These are phyloP conservation scores for Puya raimondii DNA, from an alignment of 176 grass and related monocot species.

Conservation along the genomic window DNA sequence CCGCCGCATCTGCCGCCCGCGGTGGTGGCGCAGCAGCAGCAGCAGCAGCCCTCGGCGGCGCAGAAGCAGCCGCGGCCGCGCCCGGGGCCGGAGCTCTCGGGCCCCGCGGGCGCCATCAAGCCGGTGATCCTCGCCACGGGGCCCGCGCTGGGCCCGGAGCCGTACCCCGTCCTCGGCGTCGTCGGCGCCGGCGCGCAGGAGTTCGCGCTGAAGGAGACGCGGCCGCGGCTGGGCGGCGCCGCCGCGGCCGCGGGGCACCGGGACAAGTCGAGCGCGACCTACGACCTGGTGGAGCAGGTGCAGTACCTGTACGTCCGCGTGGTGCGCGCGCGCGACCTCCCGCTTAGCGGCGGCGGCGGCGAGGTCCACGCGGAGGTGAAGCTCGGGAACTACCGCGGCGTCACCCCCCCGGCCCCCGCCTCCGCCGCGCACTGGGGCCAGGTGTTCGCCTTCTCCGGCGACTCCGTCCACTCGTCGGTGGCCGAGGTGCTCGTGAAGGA, in stretches of 20 bases:
- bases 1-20: conserved; percentile 20
- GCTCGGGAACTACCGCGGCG: conserved; percentile 83
- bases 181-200: conserved; percentile 33
- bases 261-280: conserved; percentile 68
- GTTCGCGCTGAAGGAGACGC: conserved; percentile 77
- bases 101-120: conserved; percentile 12
- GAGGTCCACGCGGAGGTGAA: conserved; percentile 79
- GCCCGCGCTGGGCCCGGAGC: conserved; percentile 15
- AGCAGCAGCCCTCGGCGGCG: conserved; percentile 18
- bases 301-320: conserved; percentile 88
- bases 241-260: neutral
- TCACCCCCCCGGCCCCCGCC: conserved; percentile 33
- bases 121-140: conserved; percentile 34
- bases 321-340: conserved; percentile 55
- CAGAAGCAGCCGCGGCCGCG: conserved; percentile 27
- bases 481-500: conserved; percentile 63
- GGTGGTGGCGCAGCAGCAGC: conserved; percentile 20
- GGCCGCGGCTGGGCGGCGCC: conserved; percentile 49
- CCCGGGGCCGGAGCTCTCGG: conserved; percentile 15
- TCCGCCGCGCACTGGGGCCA: conserved; percentile 51
- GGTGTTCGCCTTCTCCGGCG: conserved; percentile 88
- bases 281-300: conserved; percentile 90
- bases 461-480: conserved; percentile 72
- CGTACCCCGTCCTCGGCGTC: conserved; percentile 35
- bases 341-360: conserved; percentile 11